Percentiles rank a stretch among this genome's conserved stretches.
These are phyloP conservation scores for Brasilioporus rufonigricans DNA, from an alignment of 768 basidiomycete genomes.

Conservation along the genomic window DNA sequence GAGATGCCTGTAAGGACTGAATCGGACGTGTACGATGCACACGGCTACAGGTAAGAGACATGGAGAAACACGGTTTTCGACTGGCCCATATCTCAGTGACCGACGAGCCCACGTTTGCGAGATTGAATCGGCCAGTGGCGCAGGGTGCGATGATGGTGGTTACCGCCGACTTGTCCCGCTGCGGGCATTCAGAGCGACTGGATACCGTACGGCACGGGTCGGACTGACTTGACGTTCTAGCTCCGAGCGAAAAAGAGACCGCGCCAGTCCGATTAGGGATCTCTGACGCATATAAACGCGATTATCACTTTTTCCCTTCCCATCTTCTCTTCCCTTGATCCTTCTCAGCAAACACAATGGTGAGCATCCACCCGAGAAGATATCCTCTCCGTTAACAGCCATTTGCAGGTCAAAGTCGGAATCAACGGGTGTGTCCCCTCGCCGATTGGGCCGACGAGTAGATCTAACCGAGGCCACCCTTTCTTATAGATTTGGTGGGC, in stretches of 20 bases:
- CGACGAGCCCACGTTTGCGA: conserved; percentile 9
- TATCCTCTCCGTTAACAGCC: conserved; percentile 1
- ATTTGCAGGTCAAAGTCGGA: conserved; percentile 73
- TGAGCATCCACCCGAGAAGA: conserved; percentile 4
- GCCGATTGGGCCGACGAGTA: neutral
- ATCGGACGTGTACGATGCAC: too few species aligned
- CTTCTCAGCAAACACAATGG: conserved; percentile 22
- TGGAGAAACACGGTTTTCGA: too few species aligned
- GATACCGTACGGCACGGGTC: conserved; percentile 11
- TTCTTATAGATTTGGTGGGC: conserved; percentile 66
- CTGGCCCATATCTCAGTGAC: too few species aligned
- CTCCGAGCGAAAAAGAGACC: conserved; percentile 23
- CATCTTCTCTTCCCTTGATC: conserved; percentile 4
- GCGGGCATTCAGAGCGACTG: neutral
- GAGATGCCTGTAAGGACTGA: too few species aligned
- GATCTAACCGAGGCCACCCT: conserved; percentile 13
- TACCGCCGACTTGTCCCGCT: conserved; percentile 11
- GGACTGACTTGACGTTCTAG: conserved; percentile 20
- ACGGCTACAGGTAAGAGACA: too few species aligned
- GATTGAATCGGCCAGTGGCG: neutral
- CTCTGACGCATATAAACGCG: conserved; percentile 28
- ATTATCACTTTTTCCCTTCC: conserved; percentile 1
- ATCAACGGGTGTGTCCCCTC: conserved; percentile 81
- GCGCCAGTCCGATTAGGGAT: conserved; percentile 26
- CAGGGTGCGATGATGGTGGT: conserved; percentile 11